These are phyloP conservation scores for Pyrus betulifolia DNA, from an alignment of 306 rosid genomes.

Conservation along the genomic window DNA sequence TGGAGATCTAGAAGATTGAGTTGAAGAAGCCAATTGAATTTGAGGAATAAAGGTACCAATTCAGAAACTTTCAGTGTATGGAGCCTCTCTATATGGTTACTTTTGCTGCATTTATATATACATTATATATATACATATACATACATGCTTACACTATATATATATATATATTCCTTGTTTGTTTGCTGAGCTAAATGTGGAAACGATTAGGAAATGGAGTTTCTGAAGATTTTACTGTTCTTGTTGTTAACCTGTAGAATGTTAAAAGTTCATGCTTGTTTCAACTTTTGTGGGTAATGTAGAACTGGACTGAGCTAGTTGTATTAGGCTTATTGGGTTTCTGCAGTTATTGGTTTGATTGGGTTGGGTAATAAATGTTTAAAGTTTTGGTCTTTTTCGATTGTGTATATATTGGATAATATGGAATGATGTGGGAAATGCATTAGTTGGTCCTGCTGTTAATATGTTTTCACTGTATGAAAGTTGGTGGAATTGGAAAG, in stretches of 20 bases:
- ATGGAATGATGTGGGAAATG: not conserved
- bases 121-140: too few relatives aligned
- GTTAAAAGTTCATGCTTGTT: not conserved
- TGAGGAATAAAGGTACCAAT: slow-evolving; percentile 21
- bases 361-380: not conserved
- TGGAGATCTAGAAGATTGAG: slow-evolving; percentile 38
- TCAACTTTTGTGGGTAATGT: not conserved
- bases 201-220: not conserved
- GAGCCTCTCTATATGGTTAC: not conserved
- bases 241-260: not conserved
- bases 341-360: not conserved
- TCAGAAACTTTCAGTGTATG: slow-evolving; percentile 6
- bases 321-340: not conserved
- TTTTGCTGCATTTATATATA: not conserved
- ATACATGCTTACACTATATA: too few relatives aligned
- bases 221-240: not conserved
- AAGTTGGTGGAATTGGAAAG: not conserved
- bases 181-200: slow-evolving; percentile 4
- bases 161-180: not conserved
- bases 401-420: not conserved
- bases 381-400: slow-evolving; percentile 8
- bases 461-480: not conserved
- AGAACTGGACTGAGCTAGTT: slow-evolving; percentile 12
- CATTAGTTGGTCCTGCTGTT: not conserved
- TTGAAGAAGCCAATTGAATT: slow-evolving; percentile 17